Base-by-base conservation (phyloP, 331 rosid genomes). In the Erythrophleum ivorense region DNA sequence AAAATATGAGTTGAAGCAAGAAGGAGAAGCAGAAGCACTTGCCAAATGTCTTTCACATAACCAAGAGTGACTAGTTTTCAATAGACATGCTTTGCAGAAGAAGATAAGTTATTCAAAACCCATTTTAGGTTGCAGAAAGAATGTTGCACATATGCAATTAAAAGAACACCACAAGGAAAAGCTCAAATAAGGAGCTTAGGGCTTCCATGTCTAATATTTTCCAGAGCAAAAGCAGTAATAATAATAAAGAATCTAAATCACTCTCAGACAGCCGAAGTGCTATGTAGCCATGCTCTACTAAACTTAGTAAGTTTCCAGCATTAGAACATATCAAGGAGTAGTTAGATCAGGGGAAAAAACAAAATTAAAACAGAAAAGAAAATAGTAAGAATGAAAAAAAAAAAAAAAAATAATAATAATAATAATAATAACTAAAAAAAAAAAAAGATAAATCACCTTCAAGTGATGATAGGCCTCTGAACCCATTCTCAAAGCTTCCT, bases 401-500 rank as follows among this genome's bases (percentile, higher is more conserved):
- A 24, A 24, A 24, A 24, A n/a, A n/a, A n/a, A n/a, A n/a, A n/a
- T n/a, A 24, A 24, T 24, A 24, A 24, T 24, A 24, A 24, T 24
- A 24, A 24, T 24, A 24, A 24, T 24, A 24, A 24, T 24, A 24
- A 43, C 8, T 13, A 33, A 62, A 6, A 19, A 31, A 62, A 50
- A 46, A 21, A 75, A 49, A 57, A 68, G 29, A 24, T 24, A 24
- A 67, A 83, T 82, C 90, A 95, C 99, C 98, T 95, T 95, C 66
- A 95, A 85, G 88, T 95, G 99, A 83, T 93, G 97, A 88, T 91
- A 95, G 67, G 94, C 89, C 86, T 95, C 99, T 36, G 98, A 86
- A 69, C 99, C 98, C 97, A 95, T 95, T 85, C 87, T 91, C 82
- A 95, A 75, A 73, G 99, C 99, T 89, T 95, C 99, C 86, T 87